These are phyloP conservation scores for Lojkania enalia DNA, from an alignment of 2,329 filamentous ascomycete genomes.

Conservation along the genomic window DNA sequence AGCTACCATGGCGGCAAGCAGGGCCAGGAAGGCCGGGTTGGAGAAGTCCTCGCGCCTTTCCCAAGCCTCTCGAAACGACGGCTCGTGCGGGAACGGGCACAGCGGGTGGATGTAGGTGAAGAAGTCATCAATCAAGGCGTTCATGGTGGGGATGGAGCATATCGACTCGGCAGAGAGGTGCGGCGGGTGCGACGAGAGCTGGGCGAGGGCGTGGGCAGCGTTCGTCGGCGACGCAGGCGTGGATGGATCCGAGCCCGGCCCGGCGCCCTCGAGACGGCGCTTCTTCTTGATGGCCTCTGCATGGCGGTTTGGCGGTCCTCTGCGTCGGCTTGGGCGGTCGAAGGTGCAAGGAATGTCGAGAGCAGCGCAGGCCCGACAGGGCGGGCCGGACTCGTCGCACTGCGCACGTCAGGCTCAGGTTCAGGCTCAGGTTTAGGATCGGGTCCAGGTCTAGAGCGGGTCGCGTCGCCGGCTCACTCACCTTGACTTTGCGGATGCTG, in stretches of 20 bases:
- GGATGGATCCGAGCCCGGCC: constrained; percentile 47
- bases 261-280: constrained; percentile 55
- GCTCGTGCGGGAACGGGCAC: constrained; percentile 77
- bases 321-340: constrained; percentile 63
- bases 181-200: constrained; percentile 52
- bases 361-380: constrained; percentile 66
- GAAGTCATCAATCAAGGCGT: constrained; percentile 76
- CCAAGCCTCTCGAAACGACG: constrained; percentile 73
- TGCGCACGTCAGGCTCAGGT: constrained; percentile 36
- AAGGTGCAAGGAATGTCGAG: constrained; percentile 71
- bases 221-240: constrained; percentile 56
- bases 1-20: constrained; percentile 75
- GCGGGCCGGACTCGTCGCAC: constrained; percentile 69
- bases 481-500: constrained; percentile 48
- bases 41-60: constrained; percentile 67
- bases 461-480: constrained; percentile 13
- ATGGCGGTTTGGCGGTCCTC: constrained; percentile 68
- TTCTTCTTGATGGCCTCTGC: constrained; percentile 68
- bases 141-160: constrained; percentile 68
- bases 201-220: constrained; percentile 57
- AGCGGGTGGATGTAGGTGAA: constrained; percentile 81
- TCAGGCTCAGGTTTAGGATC: neutral
- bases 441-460: neutral
- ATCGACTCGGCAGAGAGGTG: constrained; percentile 67
- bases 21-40: constrained; percentile 68